phyloP scores from a whole-genome alignment of 164 flowering plant genomes.

The Brasenia schreberi region DNA sequence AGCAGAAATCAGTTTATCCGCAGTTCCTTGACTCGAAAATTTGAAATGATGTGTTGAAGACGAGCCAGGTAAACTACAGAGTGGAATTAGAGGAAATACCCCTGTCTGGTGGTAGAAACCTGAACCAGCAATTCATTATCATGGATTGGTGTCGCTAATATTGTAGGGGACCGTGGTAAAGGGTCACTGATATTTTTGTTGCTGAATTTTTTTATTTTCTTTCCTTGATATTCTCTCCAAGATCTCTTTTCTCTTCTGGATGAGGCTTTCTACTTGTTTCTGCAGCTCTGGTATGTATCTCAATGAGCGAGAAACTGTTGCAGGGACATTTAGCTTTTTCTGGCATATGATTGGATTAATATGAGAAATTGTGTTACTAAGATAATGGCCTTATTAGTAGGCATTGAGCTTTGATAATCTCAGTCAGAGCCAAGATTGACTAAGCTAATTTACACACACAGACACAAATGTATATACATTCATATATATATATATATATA shows the following conservation, averaged over 20 bases:
- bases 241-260: conserved; percentile 28
- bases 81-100: conserved; percentile 1
- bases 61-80: too few relatives aligned
- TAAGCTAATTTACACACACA: too few relatives aligned
- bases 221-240: conserved; percentile 15
- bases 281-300: conserved; percentile 62
- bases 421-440: too few relatives aligned
- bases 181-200: conserved; percentile 2
- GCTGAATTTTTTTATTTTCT: conserved; percentile 1
- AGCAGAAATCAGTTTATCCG: too few relatives aligned
- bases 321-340: conserved; percentile 55
- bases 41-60: too few relatives aligned
- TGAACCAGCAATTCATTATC: conserved; percentile 39
- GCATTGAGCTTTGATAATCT: too few relatives aligned
- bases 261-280: conserved; percentile 32
- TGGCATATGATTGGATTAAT: conserved; percentile 6
- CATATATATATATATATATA: too few relatives aligned
- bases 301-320: conserved; percentile 31
- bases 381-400: neutral
- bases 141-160: conserved; percentile 20
- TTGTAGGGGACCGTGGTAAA: conserved; percentile 3
- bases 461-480: too few relatives aligned
- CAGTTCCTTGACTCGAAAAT: too few relatives aligned
- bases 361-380: neutral
- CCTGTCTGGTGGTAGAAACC: conserved; percentile 15